A percentile compares a stretch with the other conserved stretches of the same genome.
Conservation (phyloP, 1,284 basidiomycete species). For the Ustilago crameri region DNA sequence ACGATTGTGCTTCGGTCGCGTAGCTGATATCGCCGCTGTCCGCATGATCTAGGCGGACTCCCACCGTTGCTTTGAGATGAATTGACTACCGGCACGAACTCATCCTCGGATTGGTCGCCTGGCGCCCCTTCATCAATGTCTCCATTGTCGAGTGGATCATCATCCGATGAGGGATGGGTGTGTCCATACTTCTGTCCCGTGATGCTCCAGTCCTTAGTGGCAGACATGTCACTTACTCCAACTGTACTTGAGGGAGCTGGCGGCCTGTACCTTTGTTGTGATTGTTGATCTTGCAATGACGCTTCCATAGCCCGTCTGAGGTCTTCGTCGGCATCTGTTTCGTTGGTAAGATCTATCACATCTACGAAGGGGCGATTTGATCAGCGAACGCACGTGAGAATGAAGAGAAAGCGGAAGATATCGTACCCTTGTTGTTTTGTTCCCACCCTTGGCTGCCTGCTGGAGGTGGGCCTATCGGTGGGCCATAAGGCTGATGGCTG, state of each 20-base stretch:
- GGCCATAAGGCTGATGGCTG: slow-evolving; percentile 14
- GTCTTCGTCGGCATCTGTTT: slow-evolving; percentile 41
- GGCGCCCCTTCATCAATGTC: neutral
- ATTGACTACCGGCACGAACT: neutral
- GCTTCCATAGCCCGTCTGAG: slow-evolving; percentile 42
- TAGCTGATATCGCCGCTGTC: slow-evolving; percentile 11
- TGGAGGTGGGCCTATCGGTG: slow-evolving; percentile 27
- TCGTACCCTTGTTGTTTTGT: slow-evolving; percentile 22
- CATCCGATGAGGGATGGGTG: neutral
- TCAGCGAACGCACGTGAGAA: neutral
- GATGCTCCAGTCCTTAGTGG: neutral
- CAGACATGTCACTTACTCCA: slow-evolving; percentile 30
- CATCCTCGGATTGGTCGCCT: neutral
- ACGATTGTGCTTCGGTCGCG: slow-evolving; percentile 20
- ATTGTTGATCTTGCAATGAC: slow-evolving; percentile 38
- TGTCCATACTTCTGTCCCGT: neutral
- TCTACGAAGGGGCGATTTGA: slow-evolving; percentile 6
- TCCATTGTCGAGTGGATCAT: neutral
- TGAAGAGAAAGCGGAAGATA: neutral
- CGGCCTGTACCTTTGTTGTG: slow-evolving; percentile 23
- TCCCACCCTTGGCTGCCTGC: slow-evolving; percentile 11
- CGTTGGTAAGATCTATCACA: slow-evolving; percentile 44
- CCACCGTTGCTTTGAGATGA: neutral
- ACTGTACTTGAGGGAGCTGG: slow-evolving; percentile 36
- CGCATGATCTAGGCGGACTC: neutral